A percentile compares a stretch with the other conserved stretches of the same genome.
Evolutionary conservation across 2,329 filamentous ascomycete species (phyloP).

Genomic region (Aspergillus unguis): DNA sequence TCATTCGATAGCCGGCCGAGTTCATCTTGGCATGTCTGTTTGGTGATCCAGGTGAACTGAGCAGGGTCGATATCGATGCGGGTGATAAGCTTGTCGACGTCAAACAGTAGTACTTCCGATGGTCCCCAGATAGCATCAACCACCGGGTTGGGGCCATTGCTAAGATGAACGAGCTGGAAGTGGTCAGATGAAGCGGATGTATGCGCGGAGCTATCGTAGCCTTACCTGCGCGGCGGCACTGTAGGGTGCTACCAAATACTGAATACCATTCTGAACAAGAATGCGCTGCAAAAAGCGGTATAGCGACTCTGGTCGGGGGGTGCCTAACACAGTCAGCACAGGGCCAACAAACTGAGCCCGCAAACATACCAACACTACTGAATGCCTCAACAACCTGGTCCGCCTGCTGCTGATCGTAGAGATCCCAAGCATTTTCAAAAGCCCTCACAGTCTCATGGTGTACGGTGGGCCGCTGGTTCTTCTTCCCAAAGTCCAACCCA

Average conservation of each 20-base stretch:
- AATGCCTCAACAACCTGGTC: constrained; percentile 82
- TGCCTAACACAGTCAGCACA: constrained; percentile 53
- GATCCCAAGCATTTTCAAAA: constrained; percentile 76
- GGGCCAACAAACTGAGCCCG: constrained; percentile 14
- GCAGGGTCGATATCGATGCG: constrained; percentile 54
- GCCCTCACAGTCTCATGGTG: constrained; percentile 63
- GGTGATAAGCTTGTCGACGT: constrained; percentile 71
- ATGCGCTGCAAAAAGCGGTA: constrained; percentile 74
- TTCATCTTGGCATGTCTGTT: constrained; percentile 66
- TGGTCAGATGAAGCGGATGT: constrained; percentile 4
- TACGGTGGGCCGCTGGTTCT: constrained; percentile 61
- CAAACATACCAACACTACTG: constrained; percentile 66
- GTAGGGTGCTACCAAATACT: constrained; percentile 82
- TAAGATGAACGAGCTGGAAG: constrained; percentile 66
- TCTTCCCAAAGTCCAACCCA: constrained; percentile 74
- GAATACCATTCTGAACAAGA: constrained; percentile 64
- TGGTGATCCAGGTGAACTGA: constrained; percentile 62
- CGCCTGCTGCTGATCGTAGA: constrained; percentile 79
- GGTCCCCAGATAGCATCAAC: constrained; percentile 76
- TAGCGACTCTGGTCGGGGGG: constrained; percentile 67
- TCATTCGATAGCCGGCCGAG: constrained; percentile 63
- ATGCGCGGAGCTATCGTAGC: background rate
- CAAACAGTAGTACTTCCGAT: constrained; percentile 80
- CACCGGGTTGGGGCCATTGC: constrained; percentile 65
- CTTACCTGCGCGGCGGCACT: constrained; percentile 80